These are phyloP conservation scores for Termitomyces sp. DNA, from an alignment of 768 basidiomycete genomes.

Conservation along the genomic window DNA sequence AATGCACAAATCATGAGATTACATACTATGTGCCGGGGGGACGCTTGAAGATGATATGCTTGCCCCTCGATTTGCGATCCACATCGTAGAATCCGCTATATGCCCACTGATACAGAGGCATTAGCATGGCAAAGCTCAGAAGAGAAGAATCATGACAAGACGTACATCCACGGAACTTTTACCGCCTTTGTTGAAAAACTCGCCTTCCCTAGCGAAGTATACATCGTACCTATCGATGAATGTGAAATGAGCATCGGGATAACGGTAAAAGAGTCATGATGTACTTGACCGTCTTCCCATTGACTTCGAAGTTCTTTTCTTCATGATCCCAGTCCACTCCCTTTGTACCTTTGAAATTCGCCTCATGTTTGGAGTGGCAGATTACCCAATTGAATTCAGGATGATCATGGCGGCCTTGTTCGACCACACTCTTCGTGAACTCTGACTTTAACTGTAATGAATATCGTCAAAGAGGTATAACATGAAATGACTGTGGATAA, in stretches of 20 bases:
- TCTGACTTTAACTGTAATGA: neutral
- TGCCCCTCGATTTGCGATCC: neutral
- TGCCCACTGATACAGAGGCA: neutral
- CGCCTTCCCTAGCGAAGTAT: neutral
- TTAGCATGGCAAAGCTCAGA: neutral
- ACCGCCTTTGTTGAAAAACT: neutral
- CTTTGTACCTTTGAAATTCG: conserved; percentile 15
- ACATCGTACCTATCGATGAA: neutral
- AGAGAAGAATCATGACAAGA: neutral
- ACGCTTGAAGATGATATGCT: neutral
- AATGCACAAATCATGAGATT: neutral
- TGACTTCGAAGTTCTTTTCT: conserved; percentile 17
- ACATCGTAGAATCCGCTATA: neutral
- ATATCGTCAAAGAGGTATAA: neutral
- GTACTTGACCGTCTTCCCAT: neutral
- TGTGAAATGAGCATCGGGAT: neutral
- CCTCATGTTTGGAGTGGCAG: conserved; percentile 18
- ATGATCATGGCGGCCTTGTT: neutral
- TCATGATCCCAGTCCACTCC: conserved; percentile 22
- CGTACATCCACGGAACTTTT: neutral
- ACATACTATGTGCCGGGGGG: neutral
- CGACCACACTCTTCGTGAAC: conserved; percentile 4
- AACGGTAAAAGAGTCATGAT: neutral
- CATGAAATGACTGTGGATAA: too few species aligned
- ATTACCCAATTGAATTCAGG: conserved; percentile 17